Percentiles rank a stretch among this genome's conserved stretches.
Conservation (phyloP, 2,329 filamentous ascomycete genomes). For the Monilinia laxa region DNA sequence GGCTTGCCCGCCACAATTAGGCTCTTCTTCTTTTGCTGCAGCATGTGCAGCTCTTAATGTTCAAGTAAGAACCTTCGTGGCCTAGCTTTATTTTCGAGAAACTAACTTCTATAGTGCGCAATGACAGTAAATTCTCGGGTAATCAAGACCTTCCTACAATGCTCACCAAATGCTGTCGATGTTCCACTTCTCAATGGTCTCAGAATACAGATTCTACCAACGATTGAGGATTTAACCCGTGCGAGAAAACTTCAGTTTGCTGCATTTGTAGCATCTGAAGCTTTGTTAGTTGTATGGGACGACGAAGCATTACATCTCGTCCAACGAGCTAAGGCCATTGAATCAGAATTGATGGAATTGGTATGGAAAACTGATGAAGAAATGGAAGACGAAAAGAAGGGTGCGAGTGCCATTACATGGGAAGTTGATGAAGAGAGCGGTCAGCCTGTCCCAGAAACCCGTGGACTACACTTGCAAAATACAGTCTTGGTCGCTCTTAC, state of each 20-base stretch:
- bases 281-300: conserved; percentile 77
- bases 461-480: conserved; percentile 69
- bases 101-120: conserved; percentile 55
- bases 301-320: conserved; percentile 73
- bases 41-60: conserved; percentile 70
- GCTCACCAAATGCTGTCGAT: conserved; percentile 69
- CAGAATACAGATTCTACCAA: conserved; percentile 73
- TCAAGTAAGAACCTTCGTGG: conserved; percentile 51
- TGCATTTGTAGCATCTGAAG: conserved; percentile 71
- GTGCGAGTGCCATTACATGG: conserved; percentile 47
- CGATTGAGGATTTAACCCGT: conserved; percentile 65
- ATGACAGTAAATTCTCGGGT: conserved; percentile 81
- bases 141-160: conserved; percentile 74
- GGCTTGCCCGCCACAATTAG: conserved; percentile 66
- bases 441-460: conserved; percentile 60
- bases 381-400: conserved; percentile 55
- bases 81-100: background rate
- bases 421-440: conserved; percentile 73
- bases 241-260: conserved; percentile 79
- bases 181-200: conserved; percentile 75
- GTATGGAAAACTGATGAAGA: conserved; percentile 65
- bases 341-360: conserved; percentile 73
- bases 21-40: conserved; percentile 60
- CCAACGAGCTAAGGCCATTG: conserved; percentile 67
- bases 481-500: conserved; percentile 66